Evolutionary conservation across 2,329 filamentous ascomycete genomes (phyloP).

Genomic region (Fusarium xyrophilum): DNA sequence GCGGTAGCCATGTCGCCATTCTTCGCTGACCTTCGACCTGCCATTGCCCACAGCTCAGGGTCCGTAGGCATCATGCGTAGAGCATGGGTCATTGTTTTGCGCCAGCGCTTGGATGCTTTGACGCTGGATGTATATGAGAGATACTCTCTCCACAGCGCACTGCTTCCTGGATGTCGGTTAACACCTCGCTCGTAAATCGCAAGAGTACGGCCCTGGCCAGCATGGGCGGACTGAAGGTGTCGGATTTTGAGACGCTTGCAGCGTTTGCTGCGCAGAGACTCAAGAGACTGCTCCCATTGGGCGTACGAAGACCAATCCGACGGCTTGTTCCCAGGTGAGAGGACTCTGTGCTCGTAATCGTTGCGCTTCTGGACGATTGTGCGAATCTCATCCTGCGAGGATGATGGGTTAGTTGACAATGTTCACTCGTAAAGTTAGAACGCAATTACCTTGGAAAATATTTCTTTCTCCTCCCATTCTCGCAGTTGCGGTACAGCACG

Average conservation of each 20-base stretch:
- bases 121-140: constrained; percentile 78
- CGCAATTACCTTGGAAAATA: constrained; percentile 77
- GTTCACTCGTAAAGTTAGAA: not conserved
- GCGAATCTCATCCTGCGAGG: constrained; percentile 79
- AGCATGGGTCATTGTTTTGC: constrained; percentile 69
- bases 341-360: constrained; percentile 90
- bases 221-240: constrained; percentile 67
- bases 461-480: constrained; percentile 88
- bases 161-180: constrained; percentile 80
- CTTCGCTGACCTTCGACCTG: constrained; percentile 76
- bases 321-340: constrained; percentile 78
- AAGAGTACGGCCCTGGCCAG: constrained; percentile 83
- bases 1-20: constrained; percentile 89
- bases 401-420: constrained; percentile 10
- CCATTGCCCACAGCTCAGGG: constrained; percentile 84
- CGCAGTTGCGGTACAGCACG: constrained; percentile 90
- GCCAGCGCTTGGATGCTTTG: constrained; percentile 71
- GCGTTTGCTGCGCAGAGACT: constrained; percentile 80
- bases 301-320: constrained; percentile 86
- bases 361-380: constrained; percentile 89
- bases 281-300: constrained; percentile 72
- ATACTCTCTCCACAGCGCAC: constrained; percentile 88
- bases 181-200: constrained; percentile 88
- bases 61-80: constrained; percentile 87
- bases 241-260: constrained; percentile 82